A percentile compares a stretch with the other conserved stretches of the same genome.
These are phyloP conservation scores for Acanthamoeba healyi DNA, from an alignment of 208 protist species.

Conservation along the genomic window DNA sequence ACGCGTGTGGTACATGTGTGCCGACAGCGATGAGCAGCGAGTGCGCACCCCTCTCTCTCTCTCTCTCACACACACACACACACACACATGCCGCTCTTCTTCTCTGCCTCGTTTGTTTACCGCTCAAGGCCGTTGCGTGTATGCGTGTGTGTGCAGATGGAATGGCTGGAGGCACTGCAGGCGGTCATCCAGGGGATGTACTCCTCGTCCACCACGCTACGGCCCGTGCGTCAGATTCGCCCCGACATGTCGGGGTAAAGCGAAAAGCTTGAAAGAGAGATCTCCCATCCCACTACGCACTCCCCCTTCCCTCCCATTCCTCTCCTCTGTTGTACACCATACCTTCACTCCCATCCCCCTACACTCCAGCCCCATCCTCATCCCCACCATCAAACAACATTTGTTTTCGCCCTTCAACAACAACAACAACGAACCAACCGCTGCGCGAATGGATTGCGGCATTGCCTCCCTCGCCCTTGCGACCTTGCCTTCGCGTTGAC, in stretches of 20 bases:
- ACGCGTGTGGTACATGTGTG: conserved; percentile 42
- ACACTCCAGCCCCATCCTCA: too few species aligned
- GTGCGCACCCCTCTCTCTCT: not conserved
- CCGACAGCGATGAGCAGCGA: conserved; percentile 25
- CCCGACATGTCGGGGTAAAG: not conserved
- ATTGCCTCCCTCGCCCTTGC: too few species aligned
- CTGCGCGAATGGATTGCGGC: too few species aligned
- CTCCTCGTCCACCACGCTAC: not conserved
- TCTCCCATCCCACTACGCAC: not conserved
- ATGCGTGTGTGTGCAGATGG: not conserved
- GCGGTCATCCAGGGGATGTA: conserved; percentile 10
- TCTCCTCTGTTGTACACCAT: not conserved
- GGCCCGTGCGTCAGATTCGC: not conserved
- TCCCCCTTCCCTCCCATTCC: too few species aligned
- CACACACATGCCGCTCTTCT: too few species aligned
- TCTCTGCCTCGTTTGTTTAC: too few species aligned
- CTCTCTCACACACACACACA: too few species aligned
- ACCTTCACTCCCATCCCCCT: not conserved
- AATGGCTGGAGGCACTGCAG: conserved; percentile 25
- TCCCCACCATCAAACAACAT: not conserved
- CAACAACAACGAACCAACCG: too few species aligned
- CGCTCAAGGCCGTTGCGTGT: too few species aligned
- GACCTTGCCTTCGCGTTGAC: too few species aligned
- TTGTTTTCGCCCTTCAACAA: not conserved
- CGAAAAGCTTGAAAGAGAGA: not conserved